These are phyloP conservation scores for Corniculantispora saksenae DNA, from an alignment of 2,329 filamentous ascomycete genomes.

Conservation along the genomic window DNA sequence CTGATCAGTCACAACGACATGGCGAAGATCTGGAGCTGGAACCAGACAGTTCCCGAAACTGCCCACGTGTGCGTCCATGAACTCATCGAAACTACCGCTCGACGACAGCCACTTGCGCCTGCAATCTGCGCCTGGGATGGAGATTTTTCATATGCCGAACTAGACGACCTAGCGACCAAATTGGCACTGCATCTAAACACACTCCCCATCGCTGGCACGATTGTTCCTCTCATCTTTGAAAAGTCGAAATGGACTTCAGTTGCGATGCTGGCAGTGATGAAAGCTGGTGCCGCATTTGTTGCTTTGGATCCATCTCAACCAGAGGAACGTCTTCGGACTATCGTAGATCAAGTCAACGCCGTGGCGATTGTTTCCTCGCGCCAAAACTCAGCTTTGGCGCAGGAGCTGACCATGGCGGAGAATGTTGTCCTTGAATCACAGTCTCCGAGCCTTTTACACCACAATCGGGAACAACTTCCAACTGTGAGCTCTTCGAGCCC, in stretches of 20 bases:
- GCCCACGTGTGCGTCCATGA: background rate
- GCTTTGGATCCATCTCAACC: conserved; percentile 21
- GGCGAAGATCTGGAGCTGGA: background rate
- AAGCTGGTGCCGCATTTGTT: conserved; percentile 23
- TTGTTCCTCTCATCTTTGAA: conserved; percentile 17
- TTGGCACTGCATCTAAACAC: background rate
- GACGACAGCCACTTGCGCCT: conserved; percentile 12
- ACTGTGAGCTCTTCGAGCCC: too few species aligned
- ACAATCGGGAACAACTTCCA: too few species aligned
- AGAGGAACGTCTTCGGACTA: background rate
- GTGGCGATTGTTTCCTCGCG: background rate
- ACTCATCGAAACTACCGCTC: background rate
- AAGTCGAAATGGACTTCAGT: conserved; percentile 19
- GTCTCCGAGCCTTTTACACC: too few species aligned
- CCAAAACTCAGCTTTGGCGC: too few species aligned
- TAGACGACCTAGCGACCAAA: background rate
- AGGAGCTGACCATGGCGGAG: too few species aligned
- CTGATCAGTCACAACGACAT: background rate
- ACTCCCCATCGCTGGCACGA: background rate
- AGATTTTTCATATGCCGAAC: background rate
- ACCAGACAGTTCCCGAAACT: background rate
- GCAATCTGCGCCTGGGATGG: conserved; percentile 18
- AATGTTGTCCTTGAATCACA: too few species aligned
- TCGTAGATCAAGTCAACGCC: background rate
- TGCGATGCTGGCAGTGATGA: conserved; percentile 16